A percentile compares a stretch with the other conserved stretches of the same genome.
These are phyloP conservation scores for Nakazawaea ambrosiae DNA, from an alignment of 805 yeast genomes.

Conservation along the genomic window DNA sequence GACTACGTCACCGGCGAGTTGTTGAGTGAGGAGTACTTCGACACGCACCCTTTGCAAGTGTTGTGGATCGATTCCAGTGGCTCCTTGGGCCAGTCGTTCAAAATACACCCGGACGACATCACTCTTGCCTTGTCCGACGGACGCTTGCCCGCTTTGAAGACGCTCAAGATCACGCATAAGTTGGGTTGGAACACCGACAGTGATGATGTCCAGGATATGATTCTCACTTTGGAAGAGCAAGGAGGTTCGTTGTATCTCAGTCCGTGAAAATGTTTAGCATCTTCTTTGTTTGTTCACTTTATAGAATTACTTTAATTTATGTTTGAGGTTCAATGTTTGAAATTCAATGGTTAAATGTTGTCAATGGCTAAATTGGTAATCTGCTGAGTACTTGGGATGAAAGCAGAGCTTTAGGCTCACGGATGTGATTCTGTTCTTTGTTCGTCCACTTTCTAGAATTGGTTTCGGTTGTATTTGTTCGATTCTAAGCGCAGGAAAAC, in stretches of 20 bases:
- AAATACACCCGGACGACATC: slow-evolving; percentile 82
- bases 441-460: no score
- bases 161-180: slow-evolving; percentile 62
- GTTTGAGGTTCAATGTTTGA: no score
- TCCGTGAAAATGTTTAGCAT: slow-evolving; percentile 14
- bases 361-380: no score
- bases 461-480: no score
- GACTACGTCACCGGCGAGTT: slow-evolving; percentile 57
- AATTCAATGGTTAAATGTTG: no score
- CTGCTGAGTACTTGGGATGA: no score
- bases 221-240: slow-evolving; percentile 62
- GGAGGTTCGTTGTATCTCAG: slow-evolving; percentile 70
- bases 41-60: slow-evolving; percentile 40
- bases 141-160: slow-evolving; percentile 60
- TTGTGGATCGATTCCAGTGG: slow-evolving; percentile 81
- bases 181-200: slow-evolving; percentile 79
- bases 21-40: slow-evolving; percentile 38
- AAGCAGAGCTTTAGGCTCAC: no score
- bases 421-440: no score
- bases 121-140: slow-evolving; percentile 78
- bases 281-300: background rate
- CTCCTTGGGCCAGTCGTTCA: slow-evolving; percentile 72
- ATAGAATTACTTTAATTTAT: no score
- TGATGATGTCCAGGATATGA: slow-evolving; percentile 56
- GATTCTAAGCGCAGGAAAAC: no score